phyloP scores from a whole-genome alignment of 257 asterid species.

The Hygrophila difformis region DNA sequence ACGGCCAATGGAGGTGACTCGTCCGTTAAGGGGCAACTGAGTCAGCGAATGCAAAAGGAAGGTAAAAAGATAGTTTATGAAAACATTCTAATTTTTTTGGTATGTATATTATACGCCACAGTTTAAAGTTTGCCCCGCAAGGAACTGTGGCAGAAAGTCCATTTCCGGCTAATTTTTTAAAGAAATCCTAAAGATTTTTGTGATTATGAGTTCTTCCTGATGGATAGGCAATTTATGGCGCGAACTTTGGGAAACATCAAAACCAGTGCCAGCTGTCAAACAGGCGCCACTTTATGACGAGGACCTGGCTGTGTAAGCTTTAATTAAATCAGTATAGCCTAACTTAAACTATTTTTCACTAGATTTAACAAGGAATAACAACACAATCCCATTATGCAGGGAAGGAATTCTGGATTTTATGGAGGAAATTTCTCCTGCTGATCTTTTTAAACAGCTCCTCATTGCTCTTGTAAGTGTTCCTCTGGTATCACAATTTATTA shows the following conservation, averaged over 20 bases:
- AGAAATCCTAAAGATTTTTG: background rate
- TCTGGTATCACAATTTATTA: slow-evolving; percentile 6
- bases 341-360: slow-evolving; percentile 4
- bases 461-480: slow-evolving; percentile 63
- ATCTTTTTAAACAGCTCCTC: slow-evolving; percentile 86
- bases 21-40: slow-evolving; percentile 76
- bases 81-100: too few relatives aligned
- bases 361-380: slow-evolving; percentile 11
- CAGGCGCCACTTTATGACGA: slow-evolving; percentile 94
- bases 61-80: too few relatives aligned
- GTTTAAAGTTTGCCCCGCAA: slow-evolving; percentile 6
- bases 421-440: slow-evolving; percentile 60
- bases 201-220: slow-evolving; percentile 18
- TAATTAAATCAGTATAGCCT: slow-evolving; percentile 6
- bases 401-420: slow-evolving; percentile 74
- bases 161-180: background rate
- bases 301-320: slow-evolving; percentile 93
- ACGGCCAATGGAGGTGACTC: slow-evolving; percentile 35
- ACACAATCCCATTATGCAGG: slow-evolving; percentile 34
- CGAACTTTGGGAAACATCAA: slow-evolving; percentile 96
- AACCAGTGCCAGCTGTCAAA: slow-evolving; percentile 85
- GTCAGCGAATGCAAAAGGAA: slow-evolving; percentile 97
- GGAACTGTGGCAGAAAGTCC: slow-evolving; percentile 9
- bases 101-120: background rate
- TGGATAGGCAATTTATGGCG: slow-evolving; percentile 93